These are phyloP conservation scores for Buddleja alternifolia DNA, from an alignment of 257 asterid species.

Conservation along the genomic window DNA sequence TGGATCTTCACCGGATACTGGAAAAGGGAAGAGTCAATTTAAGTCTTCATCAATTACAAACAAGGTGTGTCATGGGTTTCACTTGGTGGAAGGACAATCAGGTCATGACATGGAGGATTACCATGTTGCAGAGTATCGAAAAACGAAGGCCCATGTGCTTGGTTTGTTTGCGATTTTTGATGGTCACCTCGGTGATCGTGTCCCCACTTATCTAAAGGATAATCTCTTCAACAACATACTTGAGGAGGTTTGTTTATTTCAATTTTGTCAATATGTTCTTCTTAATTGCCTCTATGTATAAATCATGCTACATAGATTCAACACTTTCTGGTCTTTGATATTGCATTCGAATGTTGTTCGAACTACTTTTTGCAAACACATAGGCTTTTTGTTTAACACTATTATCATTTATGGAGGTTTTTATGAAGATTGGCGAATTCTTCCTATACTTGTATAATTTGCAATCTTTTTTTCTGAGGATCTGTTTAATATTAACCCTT, in stretches of 20 bases:
- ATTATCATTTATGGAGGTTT: too few relatives aligned
- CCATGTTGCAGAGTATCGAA: slow-evolving; percentile 74
- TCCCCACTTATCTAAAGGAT: slow-evolving; percentile 67
- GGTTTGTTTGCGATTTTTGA: slow-evolving; percentile 84
- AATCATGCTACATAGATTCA: slow-evolving; percentile 1
- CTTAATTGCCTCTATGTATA: slow-evolving; percentile 2
- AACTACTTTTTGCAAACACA: too few relatives aligned
- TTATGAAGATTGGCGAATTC: too few relatives aligned
- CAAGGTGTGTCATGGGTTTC: slow-evolving; percentile 65
- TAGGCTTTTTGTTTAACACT: too few relatives aligned
- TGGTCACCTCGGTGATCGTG: slow-evolving; percentile 79
- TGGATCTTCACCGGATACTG: slow-evolving; percentile 64
- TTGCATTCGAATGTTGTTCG: too few relatives aligned
- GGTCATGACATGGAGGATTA: slow-evolving; percentile 90
- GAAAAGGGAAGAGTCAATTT: slow-evolving; percentile 67
- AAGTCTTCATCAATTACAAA: slow-evolving; percentile 42
- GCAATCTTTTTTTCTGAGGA: slow-evolving; percentile 1
- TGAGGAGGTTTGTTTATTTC: slow-evolving; percentile 51
- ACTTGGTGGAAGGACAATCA: slow-evolving; percentile 75
- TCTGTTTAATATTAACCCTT: slow-evolving; percentile 21
- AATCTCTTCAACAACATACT: slow-evolving; percentile 74
- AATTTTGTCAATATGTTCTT: background rate
- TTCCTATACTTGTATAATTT: background rate
- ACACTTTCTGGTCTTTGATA: slow-evolving; percentile 16
- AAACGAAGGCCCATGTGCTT: slow-evolving; percentile 56